phyloP scores from a whole-genome alignment of 345 rosid genomes.

The Geranium rotundifolium region DNA sequence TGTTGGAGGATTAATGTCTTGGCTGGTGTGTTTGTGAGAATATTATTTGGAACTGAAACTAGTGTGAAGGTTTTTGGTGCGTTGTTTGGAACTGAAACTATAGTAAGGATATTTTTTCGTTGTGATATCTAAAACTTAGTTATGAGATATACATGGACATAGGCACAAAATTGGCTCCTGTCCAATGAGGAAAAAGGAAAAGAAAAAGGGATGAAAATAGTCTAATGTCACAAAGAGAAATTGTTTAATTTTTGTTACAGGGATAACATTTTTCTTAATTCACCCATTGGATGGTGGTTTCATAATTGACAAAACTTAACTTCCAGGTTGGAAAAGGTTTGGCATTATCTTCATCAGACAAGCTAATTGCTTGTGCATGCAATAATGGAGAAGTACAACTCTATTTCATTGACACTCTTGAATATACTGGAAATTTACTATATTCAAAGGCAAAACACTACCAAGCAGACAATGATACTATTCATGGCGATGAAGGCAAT shows the following conservation, averaged over 20 bases:
- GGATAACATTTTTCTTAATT: background rate
- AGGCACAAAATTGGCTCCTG: background rate
- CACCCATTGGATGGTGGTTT: constrained; percentile 7
- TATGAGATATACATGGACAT: background rate
- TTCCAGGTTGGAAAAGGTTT: constrained; percentile 68
- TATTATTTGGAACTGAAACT: too few relatives aligned
- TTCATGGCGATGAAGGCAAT: constrained; percentile 4
- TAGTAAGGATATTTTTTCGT: background rate
- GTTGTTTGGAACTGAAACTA: background rate
- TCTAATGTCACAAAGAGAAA: background rate
- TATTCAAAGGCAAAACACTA: constrained; percentile 37
- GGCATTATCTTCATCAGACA: constrained; percentile 51
- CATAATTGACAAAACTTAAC: constrained; percentile 6
- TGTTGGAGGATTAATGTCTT: too few relatives aligned
- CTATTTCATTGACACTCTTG: constrained; percentile 30
- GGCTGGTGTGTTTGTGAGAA: too few relatives aligned
- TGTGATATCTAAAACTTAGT: background rate
- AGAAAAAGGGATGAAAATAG: too few relatives aligned
- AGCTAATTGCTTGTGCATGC: constrained; percentile 75
- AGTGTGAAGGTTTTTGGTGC: background rate
- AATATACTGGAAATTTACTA: constrained; percentile 35
- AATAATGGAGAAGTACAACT: constrained; percentile 51
- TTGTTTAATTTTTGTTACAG: constrained; percentile 2
- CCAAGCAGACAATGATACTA: constrained; percentile 15
- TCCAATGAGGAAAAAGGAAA: background rate